Evolutionary conservation across 306 rosid species (phyloP).

Genomic region (Styphnolobium japonicum): DNA sequence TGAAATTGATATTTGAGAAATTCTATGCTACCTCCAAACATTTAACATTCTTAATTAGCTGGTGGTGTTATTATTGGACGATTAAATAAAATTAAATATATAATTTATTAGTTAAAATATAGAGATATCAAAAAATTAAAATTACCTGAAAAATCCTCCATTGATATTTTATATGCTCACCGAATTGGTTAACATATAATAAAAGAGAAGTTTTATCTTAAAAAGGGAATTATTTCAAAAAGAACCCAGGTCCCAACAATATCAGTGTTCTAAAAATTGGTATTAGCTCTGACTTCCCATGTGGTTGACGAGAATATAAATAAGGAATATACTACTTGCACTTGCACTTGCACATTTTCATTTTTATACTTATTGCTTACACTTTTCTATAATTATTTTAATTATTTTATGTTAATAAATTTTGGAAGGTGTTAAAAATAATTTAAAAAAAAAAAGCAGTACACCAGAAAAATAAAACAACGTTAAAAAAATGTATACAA

Average conservation of each 20-base stretch:
- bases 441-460: too few relatives aligned
- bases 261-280: not conserved
- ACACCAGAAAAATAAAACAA: too few relatives aligned
- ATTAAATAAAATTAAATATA: too few relatives aligned
- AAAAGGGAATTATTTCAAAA: not conserved
- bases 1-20: too few relatives aligned
- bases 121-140: too few relatives aligned
- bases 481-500: not conserved
- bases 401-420: not conserved
- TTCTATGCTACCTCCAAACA: too few relatives aligned
- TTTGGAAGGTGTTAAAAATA: not conserved
- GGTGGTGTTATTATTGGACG: too few relatives aligned
- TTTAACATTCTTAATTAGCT: too few relatives aligned
- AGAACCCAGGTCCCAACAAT: not conserved
- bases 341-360: too few relatives aligned
- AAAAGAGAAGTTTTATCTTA: not conserved
- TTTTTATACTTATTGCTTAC: not conserved
- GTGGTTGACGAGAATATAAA: not conserved
- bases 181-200: not conserved
- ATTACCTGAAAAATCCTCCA: not conserved
- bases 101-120: too few relatives aligned
- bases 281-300: not conserved
- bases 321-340: not conserved
- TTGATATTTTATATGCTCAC: not conserved
- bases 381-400: not conserved